These are phyloP conservation scores for Xylaria longipes DNA, from an alignment of 495 filamentous ascomycete genomes.

Conservation along the genomic window DNA sequence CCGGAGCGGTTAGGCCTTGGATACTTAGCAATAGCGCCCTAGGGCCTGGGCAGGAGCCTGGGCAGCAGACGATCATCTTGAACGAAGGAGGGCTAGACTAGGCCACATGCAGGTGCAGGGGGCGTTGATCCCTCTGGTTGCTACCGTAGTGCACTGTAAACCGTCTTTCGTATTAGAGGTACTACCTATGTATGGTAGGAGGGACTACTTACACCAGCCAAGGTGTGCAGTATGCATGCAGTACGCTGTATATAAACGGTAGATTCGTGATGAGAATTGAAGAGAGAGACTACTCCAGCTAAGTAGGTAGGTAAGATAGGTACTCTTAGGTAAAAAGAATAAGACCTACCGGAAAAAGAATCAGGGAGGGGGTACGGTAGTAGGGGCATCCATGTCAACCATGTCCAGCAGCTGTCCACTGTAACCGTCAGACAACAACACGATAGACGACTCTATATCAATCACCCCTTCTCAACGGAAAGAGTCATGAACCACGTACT, in stretches of 20 bases:
- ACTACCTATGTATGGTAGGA: background rate
- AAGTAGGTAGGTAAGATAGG: too few species aligned
- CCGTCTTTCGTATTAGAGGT: background rate
- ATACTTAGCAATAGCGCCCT: background rate
- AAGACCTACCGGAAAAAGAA: background rate
- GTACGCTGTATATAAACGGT: background rate
- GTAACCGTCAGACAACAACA: too few species aligned
- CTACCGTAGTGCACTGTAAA: background rate
- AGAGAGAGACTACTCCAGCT: too few species aligned
- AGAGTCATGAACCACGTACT: too few species aligned
- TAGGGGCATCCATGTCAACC: background rate
- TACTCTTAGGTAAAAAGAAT: background rate
- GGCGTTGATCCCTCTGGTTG: background rate
- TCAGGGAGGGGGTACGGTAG: too few species aligned
- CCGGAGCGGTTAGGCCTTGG: conserved; percentile 1
- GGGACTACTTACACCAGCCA: background rate
- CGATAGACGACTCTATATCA: too few species aligned
- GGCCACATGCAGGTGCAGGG: conserved; percentile 9
- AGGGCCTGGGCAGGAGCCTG: background rate
- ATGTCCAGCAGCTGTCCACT: background rate
- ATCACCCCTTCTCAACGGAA: too few species aligned
- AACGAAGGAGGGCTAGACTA: background rate
- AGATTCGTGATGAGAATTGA: background rate
- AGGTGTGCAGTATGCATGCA: too few species aligned
- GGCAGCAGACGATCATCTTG: conserved; percentile 14